Evolutionary conservation across 306 rosid genomes (phyloP).

Genomic region (Glycine latifolia): DNA sequence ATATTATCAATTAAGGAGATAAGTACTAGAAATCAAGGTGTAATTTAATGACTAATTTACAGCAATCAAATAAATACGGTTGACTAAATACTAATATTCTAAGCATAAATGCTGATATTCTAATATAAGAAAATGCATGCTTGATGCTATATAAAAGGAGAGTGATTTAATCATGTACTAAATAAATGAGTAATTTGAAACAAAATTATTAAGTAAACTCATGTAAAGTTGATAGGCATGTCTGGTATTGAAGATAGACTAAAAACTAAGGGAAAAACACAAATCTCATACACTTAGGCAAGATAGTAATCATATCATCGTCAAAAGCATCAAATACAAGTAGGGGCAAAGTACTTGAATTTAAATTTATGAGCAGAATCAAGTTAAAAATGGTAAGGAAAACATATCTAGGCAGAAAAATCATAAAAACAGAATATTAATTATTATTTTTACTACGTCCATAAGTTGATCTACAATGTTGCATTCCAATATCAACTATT

Average conservation of each 20-base stretch:
- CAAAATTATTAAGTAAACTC: background rate
- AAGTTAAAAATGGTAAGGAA: conserved; percentile 5
- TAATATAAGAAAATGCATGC: conserved; percentile 1
- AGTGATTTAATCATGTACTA: background rate
- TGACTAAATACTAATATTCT: background rate
- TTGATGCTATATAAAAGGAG: background rate
- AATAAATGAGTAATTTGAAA: conserved; percentile 27
- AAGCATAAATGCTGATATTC: conserved; percentile 10
- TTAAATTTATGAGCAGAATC: conserved; percentile 38
- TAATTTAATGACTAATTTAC: background rate
- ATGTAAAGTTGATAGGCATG: background rate
- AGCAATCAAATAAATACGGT: background rate
- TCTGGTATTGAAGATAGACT: background rate
- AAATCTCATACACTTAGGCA: conserved; percentile 11
- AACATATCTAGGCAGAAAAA: conserved; percentile 20
- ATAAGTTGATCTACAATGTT: conserved; percentile 29
- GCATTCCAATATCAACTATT: conserved; percentile 9
- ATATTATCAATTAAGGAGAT: background rate
- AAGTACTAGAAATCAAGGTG: background rate
- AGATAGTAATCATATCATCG: conserved; percentile 20
- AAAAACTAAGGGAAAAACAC: background rate
- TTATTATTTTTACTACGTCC: background rate
- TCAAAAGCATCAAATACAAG: background rate
- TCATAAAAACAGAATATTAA: background rate
- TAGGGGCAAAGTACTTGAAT: conserved; percentile 1